These are phyloP conservation scores for Fusarium paranaense DNA, from an alignment of 2,329 filamentous ascomycete species.

Conservation along the genomic window DNA sequence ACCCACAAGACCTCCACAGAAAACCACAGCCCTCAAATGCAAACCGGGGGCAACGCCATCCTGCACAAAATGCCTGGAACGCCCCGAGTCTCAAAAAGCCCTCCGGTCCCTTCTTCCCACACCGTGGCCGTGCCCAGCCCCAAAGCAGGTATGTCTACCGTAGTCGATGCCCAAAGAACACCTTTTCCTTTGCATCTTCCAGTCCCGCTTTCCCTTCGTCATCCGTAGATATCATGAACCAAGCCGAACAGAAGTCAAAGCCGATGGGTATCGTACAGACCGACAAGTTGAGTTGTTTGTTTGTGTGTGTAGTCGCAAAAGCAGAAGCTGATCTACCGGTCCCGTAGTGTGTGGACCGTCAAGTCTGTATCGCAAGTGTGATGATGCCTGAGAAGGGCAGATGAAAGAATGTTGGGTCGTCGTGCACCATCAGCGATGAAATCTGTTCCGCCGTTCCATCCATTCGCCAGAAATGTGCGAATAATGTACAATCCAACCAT, in stretches of 20 bases:
- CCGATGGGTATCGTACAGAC: constrained; percentile 47
- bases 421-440: constrained; percentile 48
- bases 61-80: constrained; percentile 43
- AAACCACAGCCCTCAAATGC: constrained; percentile 44
- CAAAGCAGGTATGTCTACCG: constrained; percentile 43
- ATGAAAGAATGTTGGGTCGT: constrained; percentile 38
- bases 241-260: constrained; percentile 48
- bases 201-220: constrained; percentile 43
- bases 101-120: constrained; percentile 33
- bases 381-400: constrained; percentile 25
- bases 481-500: constrained; percentile 58
- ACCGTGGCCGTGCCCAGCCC: constrained; percentile 36
- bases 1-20: constrained; percentile 42
- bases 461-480: constrained; percentile 54
- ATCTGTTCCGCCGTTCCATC: constrained; percentile 50
- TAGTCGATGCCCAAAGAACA: constrained; percentile 42
- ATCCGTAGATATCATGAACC: constrained; percentile 46
- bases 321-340: constrained; percentile 34
- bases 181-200: constrained; percentile 38
- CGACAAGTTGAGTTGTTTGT: constrained; percentile 31
- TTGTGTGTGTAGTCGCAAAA: constrained; percentile 39
- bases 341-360: constrained; percentile 24
- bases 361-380: constrained; percentile 34
- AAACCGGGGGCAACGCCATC: constrained; percentile 41
- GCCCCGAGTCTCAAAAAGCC: constrained; percentile 38